Conservation (phyloP, 495 filamentous ascomycete species). For the Xylona heveae region DNA sequence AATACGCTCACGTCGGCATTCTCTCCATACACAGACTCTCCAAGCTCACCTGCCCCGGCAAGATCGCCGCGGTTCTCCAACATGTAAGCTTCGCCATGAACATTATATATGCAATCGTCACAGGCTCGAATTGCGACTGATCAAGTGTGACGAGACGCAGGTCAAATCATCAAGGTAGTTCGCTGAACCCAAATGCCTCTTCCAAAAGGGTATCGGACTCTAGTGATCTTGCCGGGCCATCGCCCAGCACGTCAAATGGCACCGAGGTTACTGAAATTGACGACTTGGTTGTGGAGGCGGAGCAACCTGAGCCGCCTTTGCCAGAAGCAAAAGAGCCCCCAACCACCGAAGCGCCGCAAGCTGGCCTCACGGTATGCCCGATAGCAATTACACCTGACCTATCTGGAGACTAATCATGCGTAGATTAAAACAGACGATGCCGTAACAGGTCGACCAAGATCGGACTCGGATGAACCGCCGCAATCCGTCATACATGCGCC, state of each 20-base stretch:
- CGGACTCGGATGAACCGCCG: constrained; percentile 46
- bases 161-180: constrained; percentile 10
- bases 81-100: constrained; percentile 18
- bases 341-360: constrained; percentile 8
- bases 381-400: neutral
- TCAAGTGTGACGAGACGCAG: neutral
- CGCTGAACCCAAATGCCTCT: constrained; percentile 6
- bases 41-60: constrained; percentile 30
- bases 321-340: constrained; percentile 11
- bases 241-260: constrained; percentile 55
- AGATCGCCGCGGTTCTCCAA: constrained; percentile 24
- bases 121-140: constrained; percentile 2
- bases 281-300: constrained; percentile 33
- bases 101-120: neutral
- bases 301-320: constrained; percentile 12
- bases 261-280: constrained; percentile 55
- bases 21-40: constrained; percentile 35
- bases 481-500: constrained; percentile 80
- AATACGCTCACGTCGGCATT: constrained; percentile 34
- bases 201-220: constrained; percentile 16
- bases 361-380: constrained; percentile 1
- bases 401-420: neutral
- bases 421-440: constrained; percentile 35
- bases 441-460: constrained; percentile 26
- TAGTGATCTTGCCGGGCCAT: constrained; percentile 44